Evolutionary conservation across 1,284 basidiomycete species (phyloP).

Genomic region (Trametes sp.): DNA sequence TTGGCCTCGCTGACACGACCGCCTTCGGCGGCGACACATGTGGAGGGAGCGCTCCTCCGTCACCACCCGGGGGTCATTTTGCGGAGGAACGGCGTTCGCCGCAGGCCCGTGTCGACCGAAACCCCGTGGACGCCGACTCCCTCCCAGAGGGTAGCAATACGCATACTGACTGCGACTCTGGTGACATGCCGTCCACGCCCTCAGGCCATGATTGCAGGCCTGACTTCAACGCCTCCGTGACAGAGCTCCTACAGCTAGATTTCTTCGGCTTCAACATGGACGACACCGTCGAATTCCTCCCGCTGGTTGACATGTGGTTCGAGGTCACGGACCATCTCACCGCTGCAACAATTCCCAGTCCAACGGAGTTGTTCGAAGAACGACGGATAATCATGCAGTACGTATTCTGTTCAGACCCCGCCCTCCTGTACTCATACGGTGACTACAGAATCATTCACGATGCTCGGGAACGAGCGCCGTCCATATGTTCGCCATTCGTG

Average conservation of each 20-base stretch:
- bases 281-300: slow-evolving; percentile 1
- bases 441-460: slow-evolving; percentile 1
- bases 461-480: slow-evolving; percentile 1
- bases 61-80: too few species aligned
- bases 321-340: slow-evolving; percentile 1
- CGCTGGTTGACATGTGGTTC: slow-evolving; percentile 12
- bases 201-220: neutral
- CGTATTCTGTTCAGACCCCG: neutral
- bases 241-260: neutral
- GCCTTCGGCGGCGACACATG: too few species aligned
- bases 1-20: too few species aligned
- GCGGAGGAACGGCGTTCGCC: too few species aligned
- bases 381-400: neutral
- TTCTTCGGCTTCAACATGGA: neutral
- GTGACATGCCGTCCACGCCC: neutral
- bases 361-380: neutral
- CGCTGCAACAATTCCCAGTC: slow-evolving; percentile 1
- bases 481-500: neutral
- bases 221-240: neutral
- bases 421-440: too few species aligned
- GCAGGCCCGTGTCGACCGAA: too few species aligned
- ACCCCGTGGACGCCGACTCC: neutral
- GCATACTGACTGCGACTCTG: neutral
- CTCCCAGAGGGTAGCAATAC: neutral
- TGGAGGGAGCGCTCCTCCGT: neutral